Evolutionary conservation across 148 eudicot genomes (phyloP), one percentile per base, ranked within the genome.

Genomic region (Heliamphora exappendiculata): DNA sequence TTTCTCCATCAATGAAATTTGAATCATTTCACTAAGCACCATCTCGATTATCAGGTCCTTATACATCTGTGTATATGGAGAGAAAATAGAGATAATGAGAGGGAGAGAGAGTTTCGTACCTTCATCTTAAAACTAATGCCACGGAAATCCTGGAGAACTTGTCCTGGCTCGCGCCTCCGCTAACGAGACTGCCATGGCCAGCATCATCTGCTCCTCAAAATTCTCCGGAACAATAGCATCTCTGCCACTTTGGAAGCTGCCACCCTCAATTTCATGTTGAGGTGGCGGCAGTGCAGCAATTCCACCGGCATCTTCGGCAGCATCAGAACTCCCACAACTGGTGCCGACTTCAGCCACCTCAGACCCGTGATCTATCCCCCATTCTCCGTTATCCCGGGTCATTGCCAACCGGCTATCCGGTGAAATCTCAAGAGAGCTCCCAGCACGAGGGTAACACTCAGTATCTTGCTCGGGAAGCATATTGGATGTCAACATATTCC

Each of bases 141-240:
- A 92, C 12, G 94, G 86, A 70, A 86, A 89, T 58, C 91, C 93
- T 14, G 88, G 93, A 11, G 87, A 76, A 33, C 74, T 84, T 5
- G 85, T 84, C 85, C 92, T 82, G 9, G 93, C 81, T 53, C 85
- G 91, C 47, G 96, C 94, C 78, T 95, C 99, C 5, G 99, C 96
- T 39, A 95, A 74, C 2, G 99, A 95, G 78, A 91, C 93, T 14
- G 99, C 97, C 99, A 95, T 95, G 33, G 99, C 99, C 81, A 95
- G 78, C 99, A 95, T 93, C 99, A 95, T 89, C 84, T 95, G 99
- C 88, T 94, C 97, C 86, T 93, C 97, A 59, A 89, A 93, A 77
- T 82, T 90, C 78, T 93, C 96, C 0, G 95, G 98, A 69, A 93
- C 88, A 66, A 90, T 82, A 0, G 84, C 70, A 54, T 81, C 85